Base-by-base conservation (phyloP, 2,329 filamentous ascomycete genomes). In the Ambrosiella beaveri region DNA sequence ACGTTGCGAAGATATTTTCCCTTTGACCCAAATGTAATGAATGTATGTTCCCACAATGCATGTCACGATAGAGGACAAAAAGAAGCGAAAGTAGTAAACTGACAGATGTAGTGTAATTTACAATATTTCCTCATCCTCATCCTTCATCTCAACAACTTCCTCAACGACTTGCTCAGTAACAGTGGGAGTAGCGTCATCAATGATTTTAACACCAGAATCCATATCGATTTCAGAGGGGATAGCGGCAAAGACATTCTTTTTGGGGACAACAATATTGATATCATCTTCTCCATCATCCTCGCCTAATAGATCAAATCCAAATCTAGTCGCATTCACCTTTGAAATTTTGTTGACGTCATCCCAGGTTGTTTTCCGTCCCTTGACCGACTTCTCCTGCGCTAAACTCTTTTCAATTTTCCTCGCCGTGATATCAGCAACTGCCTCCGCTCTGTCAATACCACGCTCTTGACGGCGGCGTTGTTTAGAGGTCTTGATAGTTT, bases 381-480 rank as follows among this genome's bases (percentile, higher is more conserved):
- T 73, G 7, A 80, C 71, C 13, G 63, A 69, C 59, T 71, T 70
- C 0, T 74, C 73, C 55, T 74, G 70, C 9, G 68, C 71, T 63
- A 78, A 72, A 66, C 79, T 82, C 68, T 73, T 75, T 66, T 75
- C 70, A 38, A 80, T 69, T 69, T 81, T 82, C 63, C 65, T 70
- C 61, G 73, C 71, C 9, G 77, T 83, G 62, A 78, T 75, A 66
- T 82, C 81, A 66, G 77, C 69, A 57, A 84, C 68, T 40, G 78
- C 78, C 66, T 77, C 78, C 37, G 80, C 81, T 64, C 76, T 75
- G 66, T 82, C 79, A 61, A 78, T 69, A 54, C 71, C 76, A 65
- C 74, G 77, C 64, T 82, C 79, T 49, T 79, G 75, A 51, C 81
- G 73, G 63, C 71, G 72, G 19, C 75, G 72, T 2, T 79, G 79